Percentiles rank a stretch among this genome's conserved stretches.
Conservation (phyloP, 1,284 basidiomycete genomes). For the Pulveroboletus sp. region DNA sequence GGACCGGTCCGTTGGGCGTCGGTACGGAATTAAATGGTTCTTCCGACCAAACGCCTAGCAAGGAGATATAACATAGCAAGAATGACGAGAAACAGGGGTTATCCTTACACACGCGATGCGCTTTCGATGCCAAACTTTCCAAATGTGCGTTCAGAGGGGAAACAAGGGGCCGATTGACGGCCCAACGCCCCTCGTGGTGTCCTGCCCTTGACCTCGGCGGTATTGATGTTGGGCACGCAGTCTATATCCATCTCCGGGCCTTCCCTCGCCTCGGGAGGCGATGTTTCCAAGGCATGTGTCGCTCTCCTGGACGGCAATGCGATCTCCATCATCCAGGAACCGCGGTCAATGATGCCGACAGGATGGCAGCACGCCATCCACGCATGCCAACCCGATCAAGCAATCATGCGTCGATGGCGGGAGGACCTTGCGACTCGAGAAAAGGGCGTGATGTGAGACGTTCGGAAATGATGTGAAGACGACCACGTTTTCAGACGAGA, state of each 20-base stretch:
- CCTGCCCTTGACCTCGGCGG: constrained; percentile 28
- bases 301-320: constrained; percentile 8
- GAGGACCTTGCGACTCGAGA: constrained; percentile 9
- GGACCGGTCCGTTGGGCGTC: constrained; percentile 8
- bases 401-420: constrained; percentile 7
- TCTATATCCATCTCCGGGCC: constrained; percentile 14
- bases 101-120: constrained; percentile 2
- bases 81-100: constrained; percentile 22
- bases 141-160: constrained; percentile 22
- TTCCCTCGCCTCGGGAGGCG: constrained; percentile 8
- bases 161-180: constrained; percentile 3
- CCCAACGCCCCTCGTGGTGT: constrained; percentile 25
- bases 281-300: constrained; percentile 5
- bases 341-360: constrained; percentile 5
- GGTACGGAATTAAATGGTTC: constrained; percentile 12
- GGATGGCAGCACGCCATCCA: constrained; percentile 7
- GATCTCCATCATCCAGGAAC: constrained; percentile 16
- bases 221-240: constrained; percentile 7
- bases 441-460: constrained; percentile 5
- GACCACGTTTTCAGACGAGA: constrained; percentile 18
- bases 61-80: neutral
- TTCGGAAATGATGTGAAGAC: constrained; percentile 28
- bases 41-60: neutral
- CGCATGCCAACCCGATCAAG: constrained; percentile 12
- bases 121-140: constrained; percentile 35